These are phyloP conservation scores for Brassica incana DNA, from an alignment of 345 rosid genomes.

Conservation along the genomic window DNA sequence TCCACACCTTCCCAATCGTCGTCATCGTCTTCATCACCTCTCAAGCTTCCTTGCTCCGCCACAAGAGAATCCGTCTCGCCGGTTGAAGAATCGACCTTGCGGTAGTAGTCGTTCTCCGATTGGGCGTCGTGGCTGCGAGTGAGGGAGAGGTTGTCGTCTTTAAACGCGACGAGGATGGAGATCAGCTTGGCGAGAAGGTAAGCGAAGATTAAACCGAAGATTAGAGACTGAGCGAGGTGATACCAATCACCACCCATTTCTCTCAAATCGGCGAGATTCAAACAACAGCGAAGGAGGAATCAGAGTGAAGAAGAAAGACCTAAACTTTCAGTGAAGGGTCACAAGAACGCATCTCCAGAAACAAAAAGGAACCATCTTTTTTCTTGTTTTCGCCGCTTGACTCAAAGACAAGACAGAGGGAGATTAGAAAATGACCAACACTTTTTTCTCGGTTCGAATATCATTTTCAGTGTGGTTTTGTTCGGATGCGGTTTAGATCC, in stretches of 20 bases:
- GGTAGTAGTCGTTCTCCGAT: conserved; percentile 24
- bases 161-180: conserved; percentile 73
- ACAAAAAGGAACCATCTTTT: conserved; percentile 13
- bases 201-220: conserved; percentile 78
- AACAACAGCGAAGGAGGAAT: too few species aligned
- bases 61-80: conserved; percentile 62
- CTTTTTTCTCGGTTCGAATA: too few species aligned
- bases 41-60: conserved; percentile 80
- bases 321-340: not conserved
- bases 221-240: conserved; percentile 60
- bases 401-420: too few species aligned
- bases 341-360: conserved; percentile 4
- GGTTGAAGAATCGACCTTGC: conserved; percentile 21
- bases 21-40: conserved; percentile 35
- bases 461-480: too few species aligned
- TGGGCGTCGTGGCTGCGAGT: conserved; percentile 42
- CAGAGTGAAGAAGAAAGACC: not conserved
- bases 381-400: conserved; percentile 19
- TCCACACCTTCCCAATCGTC: conserved; percentile 99
- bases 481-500: not conserved
- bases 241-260: conserved; percentile 61
- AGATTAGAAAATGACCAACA: too few species aligned
- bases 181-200: conserved; percentile 90
- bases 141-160: conserved; percentile 67
- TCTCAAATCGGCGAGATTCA: conserved; percentile 1